A percentile compares a stretch with the other conserved stretches of the same genome.
phyloP scores from a whole-genome alignment of 305 asterid genomes.

The Solanum hybrid region DNA sequence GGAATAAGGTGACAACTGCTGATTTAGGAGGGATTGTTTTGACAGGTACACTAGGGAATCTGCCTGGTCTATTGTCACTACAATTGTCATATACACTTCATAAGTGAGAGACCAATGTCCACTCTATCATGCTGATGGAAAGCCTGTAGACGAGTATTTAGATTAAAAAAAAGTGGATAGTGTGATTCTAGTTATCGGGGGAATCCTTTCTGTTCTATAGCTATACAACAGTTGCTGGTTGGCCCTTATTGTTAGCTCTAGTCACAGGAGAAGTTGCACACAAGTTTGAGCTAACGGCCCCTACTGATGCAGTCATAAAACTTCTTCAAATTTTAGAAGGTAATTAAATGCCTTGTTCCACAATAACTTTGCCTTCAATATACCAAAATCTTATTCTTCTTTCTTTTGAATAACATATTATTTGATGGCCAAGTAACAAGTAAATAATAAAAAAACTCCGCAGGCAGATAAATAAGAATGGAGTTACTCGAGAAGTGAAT shows the following conservation, averaged over 20 bases:
- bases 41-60: no score
- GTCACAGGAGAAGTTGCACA: constrained; percentile 96
- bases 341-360: constrained; percentile 45
- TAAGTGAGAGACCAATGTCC: neutral
- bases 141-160: neutral
- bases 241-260: constrained; percentile 79
- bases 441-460: neutral
- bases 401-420: neutral
- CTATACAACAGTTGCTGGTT: constrained; percentile 81
- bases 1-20: no score
- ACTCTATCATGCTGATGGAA: neutral
- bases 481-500: neutral
- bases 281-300: constrained; percentile 56
- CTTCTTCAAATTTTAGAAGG: constrained; percentile 31
- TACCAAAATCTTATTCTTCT: neutral
- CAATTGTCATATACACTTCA: neutral
- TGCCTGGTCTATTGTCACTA: no score
- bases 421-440: neutral
- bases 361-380: constrained; percentile 43
- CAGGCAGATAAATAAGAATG: no score
- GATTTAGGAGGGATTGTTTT: no score
- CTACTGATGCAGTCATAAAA: constrained; percentile 38
- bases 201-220: constrained; percentile 81
- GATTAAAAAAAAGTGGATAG: neutral
- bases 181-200: constrained; percentile 38